A percentile compares a stretch with the other conserved stretches of the same genome.
phyloP scores from a whole-genome alignment of 2,329 filamentous ascomycete genomes.

The Basipetospora chlamydospora region DNA sequence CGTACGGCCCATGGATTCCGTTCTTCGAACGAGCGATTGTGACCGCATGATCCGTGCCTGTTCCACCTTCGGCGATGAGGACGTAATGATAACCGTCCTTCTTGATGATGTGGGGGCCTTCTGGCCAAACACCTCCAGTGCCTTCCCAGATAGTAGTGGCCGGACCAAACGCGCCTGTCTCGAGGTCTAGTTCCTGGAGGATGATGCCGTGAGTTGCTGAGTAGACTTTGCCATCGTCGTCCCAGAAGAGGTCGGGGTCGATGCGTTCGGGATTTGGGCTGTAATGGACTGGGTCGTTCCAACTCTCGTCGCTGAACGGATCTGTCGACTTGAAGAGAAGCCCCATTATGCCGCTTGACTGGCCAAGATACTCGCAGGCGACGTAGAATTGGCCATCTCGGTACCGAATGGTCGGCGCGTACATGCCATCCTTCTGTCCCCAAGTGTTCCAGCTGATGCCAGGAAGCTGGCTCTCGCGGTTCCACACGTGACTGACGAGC shows the following conservation, averaged over 20 bases:
- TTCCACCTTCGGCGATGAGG: constrained; percentile 31
- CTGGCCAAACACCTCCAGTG: constrained; percentile 20
- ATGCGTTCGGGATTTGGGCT: constrained; percentile 11
- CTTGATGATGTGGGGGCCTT: constrained; percentile 28
- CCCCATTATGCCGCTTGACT: constrained; percentile 6
- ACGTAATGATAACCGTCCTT: constrained; percentile 31
- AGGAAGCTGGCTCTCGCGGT: constrained; percentile 6
- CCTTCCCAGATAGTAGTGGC: constrained; percentile 27
- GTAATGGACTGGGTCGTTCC: constrained; percentile 15
- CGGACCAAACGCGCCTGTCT: constrained; percentile 18
- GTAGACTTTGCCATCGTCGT: constrained; percentile 38
- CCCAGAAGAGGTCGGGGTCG: constrained; percentile 37
- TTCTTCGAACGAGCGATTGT: constrained; percentile 24
- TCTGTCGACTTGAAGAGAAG: constrained; percentile 9
- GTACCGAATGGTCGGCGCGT: constrained; percentile 28
- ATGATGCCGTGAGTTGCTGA: constrained; percentile 20
- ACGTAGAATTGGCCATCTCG: constrained; percentile 12
- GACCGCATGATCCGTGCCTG: constrained; percentile 21
- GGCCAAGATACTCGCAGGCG: constrained; percentile 12
- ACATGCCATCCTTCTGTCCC: constrained; percentile 9
- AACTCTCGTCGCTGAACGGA: constrained; percentile 11
- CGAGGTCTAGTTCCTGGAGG: constrained; percentile 17
- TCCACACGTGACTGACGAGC: constrained; percentile 12
- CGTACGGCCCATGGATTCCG: constrained; percentile 28
- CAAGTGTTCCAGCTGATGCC: constrained; percentile 1